phyloP scores from a whole-genome alignment of 345 rosid species.

The Durio zibethinus region DNA sequence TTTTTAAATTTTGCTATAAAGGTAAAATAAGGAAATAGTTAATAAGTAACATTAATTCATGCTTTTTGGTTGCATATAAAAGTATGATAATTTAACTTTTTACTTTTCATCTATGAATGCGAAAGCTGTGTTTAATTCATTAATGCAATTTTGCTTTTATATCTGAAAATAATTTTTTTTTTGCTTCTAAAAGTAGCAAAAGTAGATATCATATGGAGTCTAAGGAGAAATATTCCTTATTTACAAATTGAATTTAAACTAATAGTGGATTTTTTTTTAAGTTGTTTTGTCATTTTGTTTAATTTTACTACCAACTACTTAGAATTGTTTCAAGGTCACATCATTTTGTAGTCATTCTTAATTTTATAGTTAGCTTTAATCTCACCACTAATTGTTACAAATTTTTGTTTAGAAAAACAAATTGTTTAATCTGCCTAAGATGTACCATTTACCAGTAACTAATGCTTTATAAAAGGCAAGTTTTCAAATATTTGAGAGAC shows the following conservation, averaged over 20 bases:
- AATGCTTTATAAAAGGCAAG: constrained; percentile 87
- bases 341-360: no score
- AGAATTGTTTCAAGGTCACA: background rate
- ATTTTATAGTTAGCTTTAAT: no score
- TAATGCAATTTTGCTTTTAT: background rate
- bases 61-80: background rate
- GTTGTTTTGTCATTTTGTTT: background rate
- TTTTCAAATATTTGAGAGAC: constrained; percentile 49
- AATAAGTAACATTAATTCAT: background rate
- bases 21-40: background rate
- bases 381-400: no score
- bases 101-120: background rate
- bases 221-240: background rate
- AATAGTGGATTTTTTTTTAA: background rate
- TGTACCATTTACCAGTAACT: constrained; percentile 89
- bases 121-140: background rate
- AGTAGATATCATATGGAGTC: background rate
- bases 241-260: background rate
- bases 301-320: background rate
- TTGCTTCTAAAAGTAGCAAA: background rate
- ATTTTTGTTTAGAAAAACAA: no score
- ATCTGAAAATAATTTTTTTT: background rate
- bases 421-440: no score
- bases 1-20: background rate
- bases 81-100: background rate